Evolutionary conservation across 306 rosid species (phyloP).

Genomic region (Spatholobus suberectus): DNA sequence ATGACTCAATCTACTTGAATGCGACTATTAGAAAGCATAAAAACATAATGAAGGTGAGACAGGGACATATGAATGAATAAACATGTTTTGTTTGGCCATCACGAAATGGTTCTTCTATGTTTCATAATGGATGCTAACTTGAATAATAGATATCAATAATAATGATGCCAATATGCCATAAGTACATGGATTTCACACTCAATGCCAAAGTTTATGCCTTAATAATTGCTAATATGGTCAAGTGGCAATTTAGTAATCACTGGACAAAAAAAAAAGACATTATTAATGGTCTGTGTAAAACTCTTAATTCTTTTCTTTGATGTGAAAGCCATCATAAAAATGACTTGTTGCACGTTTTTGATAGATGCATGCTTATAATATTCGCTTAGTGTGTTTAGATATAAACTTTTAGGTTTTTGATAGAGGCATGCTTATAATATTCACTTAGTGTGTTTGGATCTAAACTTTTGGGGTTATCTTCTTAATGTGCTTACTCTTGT

Average conservation of each 20-base stretch:
- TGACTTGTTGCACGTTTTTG: too few species aligned
- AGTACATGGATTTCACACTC: neutral
- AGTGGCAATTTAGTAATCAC: neutral
- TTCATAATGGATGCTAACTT: neutral
- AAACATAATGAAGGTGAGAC: neutral
- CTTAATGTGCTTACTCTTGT: too few species aligned
- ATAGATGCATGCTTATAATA: neutral
- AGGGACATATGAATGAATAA: neutral
- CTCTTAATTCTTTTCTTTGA: too few species aligned
- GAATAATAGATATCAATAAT: neutral
- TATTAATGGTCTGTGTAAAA: neutral
- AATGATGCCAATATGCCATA: neutral
- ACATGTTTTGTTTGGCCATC: constrained; percentile 1
- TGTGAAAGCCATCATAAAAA: too few species aligned
- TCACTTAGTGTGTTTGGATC: too few species aligned
- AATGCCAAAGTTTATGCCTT: neutral
- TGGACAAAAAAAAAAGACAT: neutral
- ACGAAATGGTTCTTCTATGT: neutral
- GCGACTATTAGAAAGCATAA: too few species aligned
- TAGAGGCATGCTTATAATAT: too few species aligned
- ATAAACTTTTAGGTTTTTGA: too few species aligned
- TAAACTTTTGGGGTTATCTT: too few species aligned
- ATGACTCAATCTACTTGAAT: too few species aligned
- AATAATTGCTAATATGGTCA: neutral
- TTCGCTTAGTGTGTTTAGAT: neutral